Base-by-base conservation (phyloP, 2,329 filamentous ascomycete genomes). In the Claviceps sorghi region DNA sequence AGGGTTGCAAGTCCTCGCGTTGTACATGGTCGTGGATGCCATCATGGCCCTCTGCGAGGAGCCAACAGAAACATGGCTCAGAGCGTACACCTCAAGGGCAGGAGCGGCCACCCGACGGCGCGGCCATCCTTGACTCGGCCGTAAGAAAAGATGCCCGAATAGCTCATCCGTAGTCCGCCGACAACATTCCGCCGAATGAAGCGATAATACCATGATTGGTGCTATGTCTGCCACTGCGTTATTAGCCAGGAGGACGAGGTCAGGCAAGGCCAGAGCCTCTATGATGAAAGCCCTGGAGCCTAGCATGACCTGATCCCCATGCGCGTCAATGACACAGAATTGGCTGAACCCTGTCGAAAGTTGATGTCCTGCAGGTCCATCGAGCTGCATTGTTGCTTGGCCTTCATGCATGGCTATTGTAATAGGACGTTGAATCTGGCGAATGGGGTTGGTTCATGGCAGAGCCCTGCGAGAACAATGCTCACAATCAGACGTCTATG, bases 261-360 rank as follows among this genome's bases (percentile, higher is more conserved):
- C 40, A 50, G 44, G 34, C 30, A 48, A 11, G 30, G n/a, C n/a
- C 51, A 34, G 15, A 34, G 48, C 34, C n/a, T 38, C 47, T 3
- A 41, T 49, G 47, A 8, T 44, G 34, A 38, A 38, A 40, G 11
- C 19, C n/a, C 44, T 22, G 48, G 40, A 38, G 32, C 29, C 48
- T 32, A 48, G 44, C 45, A 54, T 56, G 50, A 56, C 50, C 30
- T 41, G 46, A 52, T 52, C n/a, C 48, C 29, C 34, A 55, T 55
- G 55, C 55, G 55, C 53, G 55, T 55, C 53, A 53, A 53, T 55
- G 53, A 54, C 51, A 51, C 51, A 41, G n/a, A 19, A 32, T 26
- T 29, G 48, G 40, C 30, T 9, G 6, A 49, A 48, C 42, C 49
- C 46, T 49, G 32, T 41, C 45, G 4, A 48, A 6, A 22, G 26